Percentiles rank a stretch among this genome's conserved stretches.
Conservation (phyloP, 345 rosid species). For the Eucalyptus sp. region DNA sequence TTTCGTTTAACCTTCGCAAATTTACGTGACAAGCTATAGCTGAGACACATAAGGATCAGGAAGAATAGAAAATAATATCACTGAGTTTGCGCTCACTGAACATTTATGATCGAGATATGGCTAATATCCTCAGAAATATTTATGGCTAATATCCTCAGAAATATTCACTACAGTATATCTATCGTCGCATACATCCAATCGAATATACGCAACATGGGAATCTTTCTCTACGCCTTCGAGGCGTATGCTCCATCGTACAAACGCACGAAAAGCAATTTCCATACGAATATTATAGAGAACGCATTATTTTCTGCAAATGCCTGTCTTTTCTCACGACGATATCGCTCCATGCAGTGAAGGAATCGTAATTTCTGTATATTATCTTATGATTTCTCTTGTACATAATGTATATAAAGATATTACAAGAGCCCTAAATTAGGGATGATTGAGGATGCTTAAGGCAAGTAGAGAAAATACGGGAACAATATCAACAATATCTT, state of each 20-base stretch:
- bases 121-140: background rate
- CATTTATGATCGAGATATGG: background rate
- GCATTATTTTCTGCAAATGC: background rate
- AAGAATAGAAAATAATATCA: too few species aligned
- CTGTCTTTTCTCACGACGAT: background rate
- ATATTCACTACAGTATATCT: background rate
- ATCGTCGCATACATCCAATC: background rate
- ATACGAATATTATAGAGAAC: background rate
- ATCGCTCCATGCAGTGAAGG: background rate
- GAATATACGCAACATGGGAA: background rate
- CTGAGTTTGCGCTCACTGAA: too few species aligned
- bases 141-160: background rate
- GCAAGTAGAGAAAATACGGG: too few species aligned
- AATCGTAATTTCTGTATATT: too few species aligned
- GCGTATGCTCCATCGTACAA: background rate
- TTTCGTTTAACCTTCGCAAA: too few species aligned
- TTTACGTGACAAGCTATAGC: too few species aligned
- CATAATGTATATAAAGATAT: too few species aligned
- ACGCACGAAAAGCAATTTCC: background rate
- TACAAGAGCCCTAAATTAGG: too few species aligned
- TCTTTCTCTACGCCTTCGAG: background rate
- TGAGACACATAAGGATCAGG: too few species aligned
- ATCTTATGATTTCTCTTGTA: too few species aligned
- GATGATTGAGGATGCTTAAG: too few species aligned
- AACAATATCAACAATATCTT: too few species aligned